Evolutionary conservation across 805 yeast species (phyloP).

Genomic region (Ogataea wickerhamii): DNA sequence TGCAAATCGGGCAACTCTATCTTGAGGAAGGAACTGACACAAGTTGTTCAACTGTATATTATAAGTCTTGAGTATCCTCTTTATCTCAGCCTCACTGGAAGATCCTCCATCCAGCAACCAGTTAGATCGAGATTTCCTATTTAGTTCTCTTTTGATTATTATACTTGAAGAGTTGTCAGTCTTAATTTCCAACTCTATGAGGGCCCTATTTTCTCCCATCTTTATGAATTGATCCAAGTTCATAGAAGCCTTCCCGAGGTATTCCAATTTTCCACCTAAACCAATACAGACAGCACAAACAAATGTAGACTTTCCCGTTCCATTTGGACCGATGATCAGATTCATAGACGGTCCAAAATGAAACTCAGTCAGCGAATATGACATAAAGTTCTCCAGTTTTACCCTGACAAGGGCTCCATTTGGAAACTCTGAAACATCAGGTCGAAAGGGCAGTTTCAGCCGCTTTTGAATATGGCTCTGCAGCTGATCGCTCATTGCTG

Average conservation of each 20-base stretch:
- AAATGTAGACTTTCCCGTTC: constrained; percentile 90
- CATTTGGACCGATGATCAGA: constrained; percentile 94
- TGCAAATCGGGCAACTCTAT: constrained; percentile 90
- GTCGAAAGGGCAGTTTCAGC: constrained; percentile 11
- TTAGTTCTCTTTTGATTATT: constrained; percentile 42
- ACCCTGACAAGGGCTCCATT: constrained; percentile 50
- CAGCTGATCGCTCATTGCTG: too few species aligned
- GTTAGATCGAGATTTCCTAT: constrained; percentile 41
- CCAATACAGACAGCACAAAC: constrained; percentile 92
- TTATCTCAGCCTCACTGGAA: constrained; percentile 44
- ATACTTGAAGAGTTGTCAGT: constrained; percentile 36
- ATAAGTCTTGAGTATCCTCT: constrained; percentile 40
- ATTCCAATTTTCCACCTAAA: constrained; percentile 71
- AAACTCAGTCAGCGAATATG: constrained; percentile 67
- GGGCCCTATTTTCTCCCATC: constrained; percentile 49
- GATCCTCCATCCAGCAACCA: constrained; percentile 48
- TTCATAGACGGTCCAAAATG: constrained; percentile 78
- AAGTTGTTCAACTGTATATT: constrained; percentile 87
- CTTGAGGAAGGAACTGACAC: constrained; percentile 95
- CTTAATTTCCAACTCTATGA: constrained; percentile 50
- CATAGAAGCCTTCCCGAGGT: constrained; percentile 65
- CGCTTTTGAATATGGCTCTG: constrained; percentile 23
- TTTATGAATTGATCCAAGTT: constrained; percentile 67
- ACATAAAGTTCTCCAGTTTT: constrained; percentile 59
- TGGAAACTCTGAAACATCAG: constrained; percentile 32